These are phyloP conservation scores for Fistulinella prunicolor DNA, from an alignment of 768 basidiomycete genomes.

Conservation along the genomic window DNA sequence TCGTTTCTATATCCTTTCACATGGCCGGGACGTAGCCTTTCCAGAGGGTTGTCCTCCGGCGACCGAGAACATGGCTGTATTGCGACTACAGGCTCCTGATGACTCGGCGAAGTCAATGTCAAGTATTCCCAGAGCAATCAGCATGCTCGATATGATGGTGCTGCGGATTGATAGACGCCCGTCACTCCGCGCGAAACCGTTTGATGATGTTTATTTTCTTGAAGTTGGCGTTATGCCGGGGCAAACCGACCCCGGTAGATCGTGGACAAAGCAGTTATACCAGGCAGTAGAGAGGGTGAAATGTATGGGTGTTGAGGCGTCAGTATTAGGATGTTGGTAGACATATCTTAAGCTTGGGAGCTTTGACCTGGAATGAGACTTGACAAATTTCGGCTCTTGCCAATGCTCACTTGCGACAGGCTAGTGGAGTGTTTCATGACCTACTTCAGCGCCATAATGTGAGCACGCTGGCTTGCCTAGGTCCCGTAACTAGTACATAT, in stretches of 20 bases:
- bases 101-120: neutral
- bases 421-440: too few species aligned
- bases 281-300: conserved; percentile 35
- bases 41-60: conserved; percentile 25
- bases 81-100: conserved; percentile 32
- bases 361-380: too few species aligned
- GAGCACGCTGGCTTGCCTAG: too few species aligned
- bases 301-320: conserved; percentile 34
- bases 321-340: conserved; percentile 52
- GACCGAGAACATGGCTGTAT: conserved; percentile 32
- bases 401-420: too few species aligned
- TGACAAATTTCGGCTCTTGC: too few species aligned
- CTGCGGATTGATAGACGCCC: conserved; percentile 67
- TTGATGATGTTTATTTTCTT: conserved; percentile 61
- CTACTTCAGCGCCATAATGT: too few species aligned
- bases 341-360: neutral
- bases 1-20: conserved; percentile 61
- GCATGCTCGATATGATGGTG: conserved; percentile 41
- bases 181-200: conserved; percentile 41
- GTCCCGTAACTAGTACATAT: too few species aligned
- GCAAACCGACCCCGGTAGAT: neutral
- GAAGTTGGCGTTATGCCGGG: conserved; percentile 40
- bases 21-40: conserved; percentile 30
- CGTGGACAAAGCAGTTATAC: conserved; percentile 37
- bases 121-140: conserved; percentile 26